Base-by-base conservation (phyloP, 179 eudicot genomes). In the Patellifolia procumbens region DNA sequence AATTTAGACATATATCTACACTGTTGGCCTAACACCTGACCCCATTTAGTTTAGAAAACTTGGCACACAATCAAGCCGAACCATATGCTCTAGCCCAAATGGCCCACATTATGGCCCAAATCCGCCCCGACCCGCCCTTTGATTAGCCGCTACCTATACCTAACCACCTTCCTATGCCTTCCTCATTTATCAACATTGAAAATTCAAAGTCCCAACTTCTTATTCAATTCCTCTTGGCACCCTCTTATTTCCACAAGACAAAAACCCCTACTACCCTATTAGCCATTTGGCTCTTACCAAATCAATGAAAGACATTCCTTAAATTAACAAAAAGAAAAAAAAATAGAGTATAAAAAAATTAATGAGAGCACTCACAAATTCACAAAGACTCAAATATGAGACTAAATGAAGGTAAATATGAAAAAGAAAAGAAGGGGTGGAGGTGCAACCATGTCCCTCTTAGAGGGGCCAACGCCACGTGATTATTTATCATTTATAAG, bases 391-490 rank as follows among this genome's bases (percentile, higher is more conserved):
- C 19, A 52, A 34, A 59, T 17, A 56, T 22, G 35, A 22, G 11
- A 15, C 19, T 19, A 56, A 22, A 32, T 28, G 31, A 60, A 29
- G 46, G 34, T 15, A 13, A 28, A 52, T 34, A 43, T 5, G 16
- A 24, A 16, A 52, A 20, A 5, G 26, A 39, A 31, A 35, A 24
- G 16, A 5, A 9, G 46, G 51, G 74, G 61, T 70, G 31, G 29
- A 70, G 29, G 61, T 19, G 46, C 22, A 46, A 61, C 43, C 15
- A 63, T 74, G 77, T 74, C 61, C 70, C 70, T 74, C 48, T 17
- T 62, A 62, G 43, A 62, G 77, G 77, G 77, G 77, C 77, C 77
- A 74, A 17, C 3, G 8, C 77, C 77, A 74, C 77, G 70, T 74
- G 48, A 74, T 32, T 22, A 10, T 39, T 39, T 39, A 39, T 39